These are phyloP conservation scores for Populus hybrid DNA, from an alignment of 441 rosid genomes.

Conservation along the genomic window DNA sequence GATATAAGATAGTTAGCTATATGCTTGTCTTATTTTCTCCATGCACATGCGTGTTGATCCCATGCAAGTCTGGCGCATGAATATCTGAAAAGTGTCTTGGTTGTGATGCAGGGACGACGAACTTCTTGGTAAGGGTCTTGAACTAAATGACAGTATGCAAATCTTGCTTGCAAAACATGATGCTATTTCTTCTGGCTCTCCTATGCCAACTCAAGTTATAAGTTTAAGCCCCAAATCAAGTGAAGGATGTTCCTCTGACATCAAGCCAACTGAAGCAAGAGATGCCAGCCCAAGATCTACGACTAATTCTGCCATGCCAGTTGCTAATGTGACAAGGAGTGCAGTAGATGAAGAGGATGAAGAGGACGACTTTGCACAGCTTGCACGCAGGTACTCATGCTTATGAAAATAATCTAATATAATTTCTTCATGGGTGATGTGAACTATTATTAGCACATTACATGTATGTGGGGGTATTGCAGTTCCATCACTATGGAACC, in stretches of 20 bases:
- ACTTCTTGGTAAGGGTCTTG: slow-evolving; percentile 83
- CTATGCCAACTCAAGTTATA: slow-evolving; percentile 42
- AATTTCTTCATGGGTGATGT: not conserved
- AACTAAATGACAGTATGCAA: slow-evolving; percentile 82
- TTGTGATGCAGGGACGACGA: slow-evolving; percentile 79
- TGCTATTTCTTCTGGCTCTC: slow-evolving; percentile 81
- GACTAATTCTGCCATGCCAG: slow-evolving; percentile 34
- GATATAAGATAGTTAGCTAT: not conserved
- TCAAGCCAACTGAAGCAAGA: slow-evolving; percentile 50
- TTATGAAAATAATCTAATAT: not conserved
- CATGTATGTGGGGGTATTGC: not conserved
- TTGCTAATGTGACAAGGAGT: slow-evolving; percentile 36
- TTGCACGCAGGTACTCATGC: slow-evolving; percentile 78
- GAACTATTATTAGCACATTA: not conserved
- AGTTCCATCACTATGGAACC: not conserved
- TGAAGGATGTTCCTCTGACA: slow-evolving; percentile 29
- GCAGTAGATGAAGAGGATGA: slow-evolving; percentile 81
- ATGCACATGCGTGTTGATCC: slow-evolving; percentile 3
- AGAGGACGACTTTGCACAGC: slow-evolving; percentile 93
- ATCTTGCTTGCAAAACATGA: slow-evolving; percentile 77
- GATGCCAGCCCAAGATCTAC: slow-evolving; percentile 42
- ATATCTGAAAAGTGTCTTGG: slow-evolving; percentile 11
- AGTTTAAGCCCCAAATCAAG: slow-evolving; percentile 34
- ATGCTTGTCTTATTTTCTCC: not conserved
- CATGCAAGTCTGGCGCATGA: not conserved